Evolutionary conservation across 116 monocot genomes (phyloP), one percentile per base, ranked within the genome.

Genomic region (Iris pallida): DNA sequence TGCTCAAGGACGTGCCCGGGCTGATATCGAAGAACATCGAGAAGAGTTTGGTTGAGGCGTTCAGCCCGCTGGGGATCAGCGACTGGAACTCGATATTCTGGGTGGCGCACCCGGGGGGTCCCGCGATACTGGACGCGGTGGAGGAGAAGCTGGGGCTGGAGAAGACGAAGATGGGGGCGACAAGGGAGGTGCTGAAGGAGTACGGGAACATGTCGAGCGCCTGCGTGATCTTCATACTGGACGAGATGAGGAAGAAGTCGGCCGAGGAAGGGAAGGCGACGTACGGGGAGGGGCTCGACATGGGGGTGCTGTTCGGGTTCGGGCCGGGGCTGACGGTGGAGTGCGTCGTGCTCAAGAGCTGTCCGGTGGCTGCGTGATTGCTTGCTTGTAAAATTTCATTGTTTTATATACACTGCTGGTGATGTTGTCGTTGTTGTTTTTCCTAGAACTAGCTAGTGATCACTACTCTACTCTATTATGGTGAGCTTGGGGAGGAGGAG

Each of bases 201-300:
- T 81, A 81, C 68, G 81, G 81, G 0, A 81, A 81, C 72, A 76
- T 81, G 81, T 81, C 81, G 58, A 81, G 81, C 68, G 81, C 76
- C 1, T 81, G 81, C 57, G 76, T 81, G 40, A 59, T 73, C 30
- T 81, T 81, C 62, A 76, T 81, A 0, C 66, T 81, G 7, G 81
- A 81, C 18, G 75, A 81, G 47, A 76, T 81, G 76, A 56, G 81
- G 41, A 55, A 17, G 73, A 47, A 45, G 47, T 81, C 81, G 52
- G 68, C 56, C 6, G 58, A 73, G 45, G 64, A 64, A 0, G 76
- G 76, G 52, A 55, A 40, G 56, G 57, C 57, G 7, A 77, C 77
- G 1, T 77, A 77, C 54, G 82, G 77, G 11, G 77, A 77, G 42
- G 82, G 82, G 53, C 48, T 82, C 16, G 61, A 74, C 20, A 76